Percentiles rank a stretch among this genome's conserved stretches.
Evolutionary conservation across 2,329 filamentous ascomycete genomes (phyloP).

Genomic region (Pseudocercospora macadamiae): DNA sequence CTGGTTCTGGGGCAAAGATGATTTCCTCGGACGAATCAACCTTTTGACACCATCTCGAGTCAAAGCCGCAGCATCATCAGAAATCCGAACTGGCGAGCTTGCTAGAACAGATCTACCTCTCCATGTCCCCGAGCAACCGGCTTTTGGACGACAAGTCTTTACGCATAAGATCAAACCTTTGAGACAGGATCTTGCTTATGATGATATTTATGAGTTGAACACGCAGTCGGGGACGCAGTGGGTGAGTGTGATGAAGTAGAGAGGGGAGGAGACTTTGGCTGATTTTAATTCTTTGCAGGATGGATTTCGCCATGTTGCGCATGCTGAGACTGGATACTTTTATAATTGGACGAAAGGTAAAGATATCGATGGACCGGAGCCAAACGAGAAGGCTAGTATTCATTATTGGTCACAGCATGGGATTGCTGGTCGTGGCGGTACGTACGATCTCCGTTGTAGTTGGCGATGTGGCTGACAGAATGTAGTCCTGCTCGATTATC

Average conservation of each 20-base stretch:
- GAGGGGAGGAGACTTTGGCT: background rate
- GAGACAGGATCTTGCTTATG: slow-evolving; percentile 42
- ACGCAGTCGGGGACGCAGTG: slow-evolving; percentile 51
- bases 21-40: slow-evolving; percentile 58
- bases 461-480: background rate
- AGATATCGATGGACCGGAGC: slow-evolving; percentile 44
- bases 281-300: slow-evolving; percentile 29
- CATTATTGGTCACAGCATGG: slow-evolving; percentile 51
- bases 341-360: slow-evolving; percentile 47
- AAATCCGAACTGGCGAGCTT: slow-evolving; percentile 60
- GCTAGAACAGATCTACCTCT: slow-evolving; percentile 60
- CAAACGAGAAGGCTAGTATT: slow-evolving; percentile 50
- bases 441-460: background rate
- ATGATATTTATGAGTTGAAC: slow-evolving; percentile 49
- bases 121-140: slow-evolving; percentile 55
- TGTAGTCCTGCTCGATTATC: slow-evolving; percentile 47
- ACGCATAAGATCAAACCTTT: slow-evolving; percentile 57
- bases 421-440: slow-evolving; percentile 46
- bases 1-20: slow-evolving; percentile 64
- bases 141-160: slow-evolving; percentile 57
- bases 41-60: slow-evolving; percentile 60
- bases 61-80: slow-evolving; percentile 54
- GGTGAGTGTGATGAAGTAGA: slow-evolving; percentile 10
- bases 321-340: slow-evolving; percentile 43
- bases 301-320: slow-evolving; percentile 50